Evolutionary conservation across 805 yeast genomes (phyloP).

Genomic region (Zygotorulaspora danielsina): DNA sequence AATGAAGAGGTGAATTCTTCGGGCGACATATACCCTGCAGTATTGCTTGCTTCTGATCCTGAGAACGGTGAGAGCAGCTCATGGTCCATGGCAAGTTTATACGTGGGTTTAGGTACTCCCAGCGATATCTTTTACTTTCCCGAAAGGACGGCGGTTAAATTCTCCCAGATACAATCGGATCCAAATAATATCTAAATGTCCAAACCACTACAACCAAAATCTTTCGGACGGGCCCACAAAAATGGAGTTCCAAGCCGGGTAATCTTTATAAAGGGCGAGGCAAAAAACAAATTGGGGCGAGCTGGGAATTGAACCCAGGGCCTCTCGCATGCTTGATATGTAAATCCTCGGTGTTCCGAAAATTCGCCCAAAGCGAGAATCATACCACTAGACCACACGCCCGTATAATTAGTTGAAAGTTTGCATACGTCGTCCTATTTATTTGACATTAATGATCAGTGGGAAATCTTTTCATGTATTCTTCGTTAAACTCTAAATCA

Average conservation of each 20-base stretch:
- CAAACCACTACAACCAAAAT: no score
- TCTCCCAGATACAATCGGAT: no score
- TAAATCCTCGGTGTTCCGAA: constrained; percentile 17
- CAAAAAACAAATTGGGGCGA: constrained; percentile 27
- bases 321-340: constrained; percentile 43
- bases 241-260: background rate
- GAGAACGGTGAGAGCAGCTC: constrained; percentile 1
- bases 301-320: constrained; percentile 57
- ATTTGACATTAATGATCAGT: no score
- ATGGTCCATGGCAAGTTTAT: background rate
- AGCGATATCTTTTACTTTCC: no score
- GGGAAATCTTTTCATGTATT: no score
- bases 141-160: constrained; percentile 2
- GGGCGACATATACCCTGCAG: background rate
- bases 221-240: no score
- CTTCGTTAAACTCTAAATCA: no score
- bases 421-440: background rate
- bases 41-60: background rate
- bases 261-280: background rate
- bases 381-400: constrained; percentile 54
- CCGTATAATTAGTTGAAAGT: constrained; percentile 17
- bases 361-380: constrained; percentile 49
- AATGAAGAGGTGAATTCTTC: background rate
- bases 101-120: no score
- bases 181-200: no score